phyloP scores from a whole-genome alignment of 139 green algal genomes.

The Zygnema cylindricum region DNA sequence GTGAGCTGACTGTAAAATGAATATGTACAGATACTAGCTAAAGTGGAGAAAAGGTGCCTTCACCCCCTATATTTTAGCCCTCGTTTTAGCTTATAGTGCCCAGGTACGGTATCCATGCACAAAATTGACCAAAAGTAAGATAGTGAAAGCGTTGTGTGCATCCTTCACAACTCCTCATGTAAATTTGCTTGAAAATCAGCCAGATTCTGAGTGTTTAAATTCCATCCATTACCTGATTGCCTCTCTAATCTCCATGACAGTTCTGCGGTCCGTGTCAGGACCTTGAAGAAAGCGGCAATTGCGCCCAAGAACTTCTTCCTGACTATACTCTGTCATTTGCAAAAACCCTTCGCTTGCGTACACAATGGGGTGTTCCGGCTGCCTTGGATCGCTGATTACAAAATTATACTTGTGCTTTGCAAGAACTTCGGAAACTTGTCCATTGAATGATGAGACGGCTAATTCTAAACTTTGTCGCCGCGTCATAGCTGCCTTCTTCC shows the following conservation, averaged over 20 bases:
- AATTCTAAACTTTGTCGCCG: neutral
- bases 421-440: neutral
- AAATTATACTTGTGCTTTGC: neutral
- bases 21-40: too few relatives aligned
- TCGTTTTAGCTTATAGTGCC: too few relatives aligned
- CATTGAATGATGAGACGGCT: neutral
- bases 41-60: too few relatives aligned
- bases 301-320: constrained; percentile 92
- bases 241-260: constrained; percentile 79
- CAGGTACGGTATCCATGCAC: too few relatives aligned
- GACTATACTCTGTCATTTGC: constrained; percentile 91
- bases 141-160: too few relatives aligned
- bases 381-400: constrained; percentile 20
- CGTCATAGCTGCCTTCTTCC: neutral
- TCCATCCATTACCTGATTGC: constrained; percentile 19
- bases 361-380: constrained; percentile 87
- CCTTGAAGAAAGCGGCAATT: constrained; percentile 98
- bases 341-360: constrained; percentile 93
- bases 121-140: too few relatives aligned
- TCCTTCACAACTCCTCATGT: too few relatives aligned
- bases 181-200: too few relatives aligned
- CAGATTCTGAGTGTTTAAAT: too few relatives aligned
- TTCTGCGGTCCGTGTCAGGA: constrained; percentile 78
- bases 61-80: too few relatives aligned
- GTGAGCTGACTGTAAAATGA: too few relatives aligned